Percentiles rank a stretch among this genome's conserved stretches.
phyloP scores from a whole-genome alignment of 2,329 filamentous ascomycete genomes.

The Exophiala viscosa region DNA sequence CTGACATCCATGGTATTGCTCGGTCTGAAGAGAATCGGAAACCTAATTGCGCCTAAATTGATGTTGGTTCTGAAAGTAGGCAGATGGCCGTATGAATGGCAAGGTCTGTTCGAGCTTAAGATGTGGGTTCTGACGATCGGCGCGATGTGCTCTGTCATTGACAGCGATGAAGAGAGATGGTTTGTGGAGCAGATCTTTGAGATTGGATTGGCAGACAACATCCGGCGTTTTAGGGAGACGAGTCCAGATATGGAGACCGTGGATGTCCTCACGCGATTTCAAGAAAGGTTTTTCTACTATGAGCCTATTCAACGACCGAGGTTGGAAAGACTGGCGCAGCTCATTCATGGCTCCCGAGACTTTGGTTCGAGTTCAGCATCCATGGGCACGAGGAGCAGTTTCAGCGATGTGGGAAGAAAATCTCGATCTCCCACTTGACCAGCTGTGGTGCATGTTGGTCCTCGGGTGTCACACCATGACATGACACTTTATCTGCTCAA shows the following conservation, averaged over 20 bases:
- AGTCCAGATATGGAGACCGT: conserved; percentile 12
- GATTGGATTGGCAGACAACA: conserved; percentile 13
- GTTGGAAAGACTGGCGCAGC: conserved; percentile 16
- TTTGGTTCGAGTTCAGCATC: conserved; percentile 8
- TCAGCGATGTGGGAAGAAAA: conserved; percentile 3
- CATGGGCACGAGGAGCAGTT: conserved; percentile 1
- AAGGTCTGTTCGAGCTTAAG: conserved; percentile 14
- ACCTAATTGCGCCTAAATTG: conserved; percentile 22
- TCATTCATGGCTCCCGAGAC: conserved; percentile 2
- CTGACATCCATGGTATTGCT: conserved; percentile 22
- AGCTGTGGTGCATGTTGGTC: not conserved
- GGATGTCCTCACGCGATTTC: conserved; percentile 18
- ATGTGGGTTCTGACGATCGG: conserved; percentile 24
- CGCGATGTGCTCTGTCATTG: conserved; percentile 18
- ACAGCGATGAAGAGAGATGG: conserved; percentile 20
- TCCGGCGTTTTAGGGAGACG: conserved; percentile 7
- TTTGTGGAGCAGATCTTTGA: conserved; percentile 20
- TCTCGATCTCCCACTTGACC: conserved; percentile 1
- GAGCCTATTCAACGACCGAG: conserved; percentile 17
- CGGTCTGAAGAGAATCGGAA: conserved; percentile 19
- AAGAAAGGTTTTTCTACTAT: conserved; percentile 26
- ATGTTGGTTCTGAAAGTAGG: conserved; percentile 8
- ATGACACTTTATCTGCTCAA: no score
- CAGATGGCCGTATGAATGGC: conserved; percentile 12
- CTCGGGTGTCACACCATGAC: not conserved